Conservation (phyloP, 2,329 filamentous ascomycete species). For the Phialemoniopsis sp. region DNA sequence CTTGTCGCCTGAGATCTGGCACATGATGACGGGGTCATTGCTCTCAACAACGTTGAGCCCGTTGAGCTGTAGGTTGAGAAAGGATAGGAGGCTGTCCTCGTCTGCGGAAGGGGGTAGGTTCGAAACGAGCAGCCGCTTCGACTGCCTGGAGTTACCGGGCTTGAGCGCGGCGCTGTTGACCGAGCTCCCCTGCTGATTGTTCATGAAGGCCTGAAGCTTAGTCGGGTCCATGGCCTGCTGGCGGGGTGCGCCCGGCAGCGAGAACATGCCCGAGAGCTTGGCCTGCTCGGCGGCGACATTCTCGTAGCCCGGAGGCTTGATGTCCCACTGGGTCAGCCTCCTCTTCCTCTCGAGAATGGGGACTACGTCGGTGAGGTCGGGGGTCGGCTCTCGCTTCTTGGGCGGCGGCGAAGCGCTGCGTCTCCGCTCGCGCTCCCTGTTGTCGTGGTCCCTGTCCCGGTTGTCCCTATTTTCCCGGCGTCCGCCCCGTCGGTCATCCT, state of each 20-base stretch:
- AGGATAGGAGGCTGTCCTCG: conserved; percentile 72
- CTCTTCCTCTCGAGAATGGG: conserved; percentile 82
- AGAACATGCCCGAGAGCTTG: conserved; percentile 98
- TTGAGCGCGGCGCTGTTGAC: conserved; percentile 76
- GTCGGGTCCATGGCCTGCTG: conserved; percentile 94
- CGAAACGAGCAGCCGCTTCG: conserved; percentile 85
- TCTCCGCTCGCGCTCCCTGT: conserved; percentile 55
- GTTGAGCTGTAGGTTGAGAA: conserved; percentile 96
- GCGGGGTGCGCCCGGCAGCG: conserved; percentile 88
- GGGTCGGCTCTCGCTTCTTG: conserved; percentile 92
- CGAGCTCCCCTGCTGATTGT: conserved; percentile 38
- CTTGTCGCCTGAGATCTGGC: conserved; percentile 74
- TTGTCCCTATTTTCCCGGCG: conserved; percentile 35
- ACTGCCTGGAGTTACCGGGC: conserved; percentile 88
- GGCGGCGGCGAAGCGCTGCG: conserved; percentile 76
- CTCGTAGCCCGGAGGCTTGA: conserved; percentile 97
- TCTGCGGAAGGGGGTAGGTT: conserved; percentile 72
- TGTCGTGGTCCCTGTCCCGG: conserved; percentile 39
- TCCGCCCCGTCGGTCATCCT: conserved; percentile 28
- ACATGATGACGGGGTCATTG: conserved; percentile 78
- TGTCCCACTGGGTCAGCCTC: conserved; percentile 97
- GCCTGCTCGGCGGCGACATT: conserved; percentile 98
- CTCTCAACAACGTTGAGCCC: conserved; percentile 88
- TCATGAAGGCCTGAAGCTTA: conserved; percentile 93
- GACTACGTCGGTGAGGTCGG: conserved; percentile 84